Base-by-base conservation (phyloP, 2,329 filamentous ascomycete species). In the Pestalotiopsis sp. region DNA sequence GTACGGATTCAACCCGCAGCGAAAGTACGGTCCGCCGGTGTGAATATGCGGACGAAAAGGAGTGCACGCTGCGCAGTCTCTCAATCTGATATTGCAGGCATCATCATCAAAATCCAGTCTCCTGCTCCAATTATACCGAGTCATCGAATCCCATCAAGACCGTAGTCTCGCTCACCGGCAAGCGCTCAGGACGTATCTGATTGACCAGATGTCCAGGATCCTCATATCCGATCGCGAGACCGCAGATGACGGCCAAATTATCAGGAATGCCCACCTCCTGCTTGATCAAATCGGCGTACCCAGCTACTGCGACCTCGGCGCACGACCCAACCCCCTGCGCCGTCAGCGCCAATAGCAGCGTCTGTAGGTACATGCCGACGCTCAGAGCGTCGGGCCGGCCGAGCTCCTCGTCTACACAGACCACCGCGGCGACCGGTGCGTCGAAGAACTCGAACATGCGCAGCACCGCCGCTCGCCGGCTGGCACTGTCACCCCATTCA, bases 391-490 rank as follows among this genome's bases (percentile, higher is more conserved):
- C 59, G 27, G 59, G 59, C 9, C 59, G 59, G 27, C 59, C 59
- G 27, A 62, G 59, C 59, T 62, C 59, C 27, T 62, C 5, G 20
- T 62, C 59, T 20, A 62, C 59, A 23, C 59, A 62, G 11, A 62
- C n/a, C 14, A 62, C 31, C 7, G 59, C 59, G 31, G 59, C 59
- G 20, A 20, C 59, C 3, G 59, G 59, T 17, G 59, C 59, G 31
- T 62, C 59, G 14, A 62, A 62, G 27, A 62, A 62, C 36, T 39
- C 59, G 38, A 62, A 62, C 59, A 62, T 62, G 59, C 59, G 59
- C 59, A 62, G 59, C 31, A 62, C 59, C 14, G 59, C 59, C 27
- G 11, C 31, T 1, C 59, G 59, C 9, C 31, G 25, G n/a, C 59
- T 20, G 31, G 38, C 38, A 14, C n/a, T 62, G 31, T 62, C 59